phyloP scores from a whole-genome alignment of 768 basidiomycete genomes.

The Kwoniella bestiolae region DNA sequence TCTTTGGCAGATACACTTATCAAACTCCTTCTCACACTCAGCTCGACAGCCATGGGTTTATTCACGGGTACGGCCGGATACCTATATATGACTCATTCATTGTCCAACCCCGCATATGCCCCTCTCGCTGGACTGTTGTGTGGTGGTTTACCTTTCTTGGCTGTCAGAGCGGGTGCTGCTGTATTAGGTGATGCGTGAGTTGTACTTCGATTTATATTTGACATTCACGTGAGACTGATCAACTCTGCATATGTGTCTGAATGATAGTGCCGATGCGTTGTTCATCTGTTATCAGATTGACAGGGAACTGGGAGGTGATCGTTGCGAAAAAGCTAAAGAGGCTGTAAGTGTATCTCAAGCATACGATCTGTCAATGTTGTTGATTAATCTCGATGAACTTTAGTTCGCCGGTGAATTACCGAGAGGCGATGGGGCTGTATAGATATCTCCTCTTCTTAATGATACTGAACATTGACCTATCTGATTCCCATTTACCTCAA shows the following conservation, averaged over 20 bases:
- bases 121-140: conserved; percentile 75
- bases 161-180: conserved; percentile 80
- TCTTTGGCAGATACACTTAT: conserved; percentile 67
- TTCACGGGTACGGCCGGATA: conserved; percentile 82
- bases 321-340: conserved; percentile 64
- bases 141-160: conserved; percentile 77
- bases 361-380: neutral
- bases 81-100: conserved; percentile 82
- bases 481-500: neutral
- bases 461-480: neutral
- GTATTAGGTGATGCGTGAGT: conserved; percentile 75
- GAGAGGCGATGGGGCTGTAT: neutral
- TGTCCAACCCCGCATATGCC: conserved; percentile 71
- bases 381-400: neutral
- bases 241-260: too few relatives aligned
- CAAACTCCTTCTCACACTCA: conserved; percentile 65
- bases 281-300: conserved; percentile 74
- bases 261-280: conserved; percentile 65
- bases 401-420: conserved; percentile 31
- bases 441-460: neutral
- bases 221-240: neutral
- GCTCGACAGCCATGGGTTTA: conserved; percentile 77
- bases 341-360: conserved; percentile 60
- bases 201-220: neutral
- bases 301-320: conserved; percentile 63